phyloP scores from a whole-genome alignment of 306 rosid species.

The Lablab purpureus region DNA sequence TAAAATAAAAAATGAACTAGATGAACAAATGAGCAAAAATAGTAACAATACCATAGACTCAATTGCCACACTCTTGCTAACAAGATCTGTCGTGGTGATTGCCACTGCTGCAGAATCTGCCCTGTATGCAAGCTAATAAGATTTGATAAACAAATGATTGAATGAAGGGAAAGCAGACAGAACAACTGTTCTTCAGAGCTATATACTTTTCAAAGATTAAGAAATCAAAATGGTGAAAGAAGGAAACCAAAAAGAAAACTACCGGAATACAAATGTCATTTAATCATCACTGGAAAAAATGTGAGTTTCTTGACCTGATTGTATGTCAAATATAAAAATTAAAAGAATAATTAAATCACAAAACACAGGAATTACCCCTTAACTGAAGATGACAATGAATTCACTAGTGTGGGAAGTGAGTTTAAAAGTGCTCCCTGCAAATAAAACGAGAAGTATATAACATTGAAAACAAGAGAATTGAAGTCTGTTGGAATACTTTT shows the following conservation, averaged over 20 bases:
- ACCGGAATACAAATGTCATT: background rate
- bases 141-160: slow-evolving; percentile 39
- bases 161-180: slow-evolving; percentile 7
- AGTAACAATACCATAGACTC: slow-evolving; percentile 72
- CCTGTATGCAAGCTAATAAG: slow-evolving; percentile 64
- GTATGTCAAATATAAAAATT: slow-evolving; percentile 11
- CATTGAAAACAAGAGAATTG: slow-evolving; percentile 19
- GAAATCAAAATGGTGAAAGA: slow-evolving; percentile 13
- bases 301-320: slow-evolving; percentile 22
- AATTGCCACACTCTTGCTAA: slow-evolving; percentile 93
- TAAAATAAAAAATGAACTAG: background rate
- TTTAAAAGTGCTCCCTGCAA: slow-evolving; percentile 80
- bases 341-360: slow-evolving; percentile 3
- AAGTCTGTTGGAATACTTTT: slow-evolving; percentile 20
- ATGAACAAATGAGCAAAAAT: slow-evolving; percentile 25
- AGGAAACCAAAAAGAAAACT: background rate
- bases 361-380: slow-evolving; percentile 64
- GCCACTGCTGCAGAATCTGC: slow-evolving; percentile 97
- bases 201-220: slow-evolving; percentile 13
- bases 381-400: slow-evolving; percentile 68
- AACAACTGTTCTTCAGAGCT: slow-evolving; percentile 13
- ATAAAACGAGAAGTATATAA: slow-evolving; percentile 40
- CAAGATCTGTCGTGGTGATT: slow-evolving; percentile 95
- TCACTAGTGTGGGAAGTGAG: slow-evolving; percentile 76
- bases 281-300: background rate